Conservation (phyloP, 2,329 filamentous ascomycete species). For the Fusarium torulosum region DNA sequence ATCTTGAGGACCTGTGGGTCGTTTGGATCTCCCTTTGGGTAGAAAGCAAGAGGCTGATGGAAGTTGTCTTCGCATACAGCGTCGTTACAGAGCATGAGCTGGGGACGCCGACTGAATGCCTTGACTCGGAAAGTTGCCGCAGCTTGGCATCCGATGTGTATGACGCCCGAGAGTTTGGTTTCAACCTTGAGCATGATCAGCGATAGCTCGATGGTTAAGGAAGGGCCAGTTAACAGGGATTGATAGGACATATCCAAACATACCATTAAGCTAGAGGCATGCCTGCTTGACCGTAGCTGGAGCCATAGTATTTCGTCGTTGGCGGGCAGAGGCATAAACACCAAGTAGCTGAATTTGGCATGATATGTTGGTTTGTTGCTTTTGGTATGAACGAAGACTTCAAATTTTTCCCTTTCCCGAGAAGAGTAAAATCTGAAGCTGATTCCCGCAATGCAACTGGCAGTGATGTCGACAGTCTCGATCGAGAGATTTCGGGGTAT, state of each 20-base stretch:
- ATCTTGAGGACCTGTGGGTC: background rate
- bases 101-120: background rate
- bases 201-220: background rate
- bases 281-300: background rate
- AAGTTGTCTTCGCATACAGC: rapidly evolving
- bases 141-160: background rate
- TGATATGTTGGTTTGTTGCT: background rate
- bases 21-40: background rate
- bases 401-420: background rate
- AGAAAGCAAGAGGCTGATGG: background rate
- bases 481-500: background rate
- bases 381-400: too few relatives aligned
- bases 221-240: background rate
- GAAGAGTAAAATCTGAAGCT: background rate
- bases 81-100: background rate
- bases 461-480: background rate
- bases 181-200: background rate
- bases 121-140: rapidly evolving
- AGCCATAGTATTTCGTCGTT: constrained; percentile 3
- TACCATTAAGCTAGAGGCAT: background rate
- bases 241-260: background rate
- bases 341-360: background rate
- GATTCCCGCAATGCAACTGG: background rate
- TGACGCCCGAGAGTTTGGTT: constrained; percentile 4
- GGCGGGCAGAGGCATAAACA: background rate